Evolutionary conservation across 441 rosid genomes (phyloP).

Genomic region (Hura crepitans): DNA sequence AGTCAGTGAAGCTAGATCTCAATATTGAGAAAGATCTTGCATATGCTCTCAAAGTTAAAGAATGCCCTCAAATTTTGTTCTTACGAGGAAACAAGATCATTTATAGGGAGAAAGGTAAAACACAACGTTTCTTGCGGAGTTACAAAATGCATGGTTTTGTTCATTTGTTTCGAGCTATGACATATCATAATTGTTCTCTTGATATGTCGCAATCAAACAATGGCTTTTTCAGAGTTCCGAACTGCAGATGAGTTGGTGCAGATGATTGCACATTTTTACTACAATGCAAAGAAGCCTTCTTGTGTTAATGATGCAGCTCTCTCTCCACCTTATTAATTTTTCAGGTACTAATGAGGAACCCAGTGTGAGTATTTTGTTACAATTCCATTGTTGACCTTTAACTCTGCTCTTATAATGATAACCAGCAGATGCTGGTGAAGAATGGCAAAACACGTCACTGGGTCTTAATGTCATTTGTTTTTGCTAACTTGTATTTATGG

Average conservation of each 20-base stretch:
- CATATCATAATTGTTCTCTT: constrained; percentile 3
- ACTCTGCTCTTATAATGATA: not conserved
- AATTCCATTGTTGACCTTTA: not conserved
- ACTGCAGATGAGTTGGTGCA: constrained; percentile 72
- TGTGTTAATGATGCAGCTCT: constrained; percentile 50
- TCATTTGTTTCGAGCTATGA: constrained; percentile 1
- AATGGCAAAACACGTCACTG: not conserved
- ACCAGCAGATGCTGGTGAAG: not conserved
- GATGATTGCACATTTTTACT: constrained; percentile 88
- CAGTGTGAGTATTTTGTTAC: not conserved
- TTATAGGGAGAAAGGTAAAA: constrained; percentile 73
- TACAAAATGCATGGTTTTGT: not conserved
- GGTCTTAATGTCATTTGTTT: not conserved
- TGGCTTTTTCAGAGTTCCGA: constrained; percentile 53
- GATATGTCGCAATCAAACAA: constrained; percentile 5
- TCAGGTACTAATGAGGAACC: constrained; percentile 1
- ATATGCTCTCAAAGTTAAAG: constrained; percentile 81
- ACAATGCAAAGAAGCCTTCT: constrained; percentile 77
- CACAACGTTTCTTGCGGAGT: not conserved
- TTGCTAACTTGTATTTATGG: not conserved
- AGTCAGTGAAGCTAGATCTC: constrained; percentile 80
- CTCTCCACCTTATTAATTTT: constrained; percentile 30
- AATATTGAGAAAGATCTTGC: constrained; percentile 86
- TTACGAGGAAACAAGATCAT: constrained; percentile 63
- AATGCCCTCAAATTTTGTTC: constrained; percentile 74